Evolutionary conservation across 176 grass and related monocot species (phyloP), one percentile per base, ranked within the genome.

Genomic region (Eleusine indica): DNA sequence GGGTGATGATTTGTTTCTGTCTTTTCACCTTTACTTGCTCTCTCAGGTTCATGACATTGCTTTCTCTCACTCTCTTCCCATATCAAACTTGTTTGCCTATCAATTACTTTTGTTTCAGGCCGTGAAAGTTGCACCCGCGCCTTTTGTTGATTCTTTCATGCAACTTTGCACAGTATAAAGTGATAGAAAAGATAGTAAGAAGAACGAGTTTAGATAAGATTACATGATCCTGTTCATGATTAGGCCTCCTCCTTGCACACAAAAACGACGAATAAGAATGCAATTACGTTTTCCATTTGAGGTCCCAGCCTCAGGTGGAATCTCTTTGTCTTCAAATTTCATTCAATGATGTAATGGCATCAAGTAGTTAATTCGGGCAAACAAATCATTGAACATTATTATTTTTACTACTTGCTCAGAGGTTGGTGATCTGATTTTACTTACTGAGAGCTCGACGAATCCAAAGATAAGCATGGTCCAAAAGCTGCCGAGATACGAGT

Each of bases 401-500:
- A 12, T 9, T 29, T 13, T 11, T 25, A 25, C 25, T 19, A 2
- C 4, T 8, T 43, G 18, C 32, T 68, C 13, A 19, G 4, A 10
- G 25, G 25, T 25, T 25, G 25, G 25, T 1, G 13, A 32, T 54
- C 35, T 14, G 47, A 53, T 40, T 80, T 38, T 8, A 28, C 90
- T 90, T 84, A 97, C 89, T 1, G 91, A 97, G 75, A 96, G 94
- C 81, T 96, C 94, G 18, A 96, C 86, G 73, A 93, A 96, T 49
- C 94, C 91, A 30, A 96, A 93, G 64, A 91, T 91, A 35, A 96
- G 81, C 94, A 96, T 96, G 79, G 94, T 96, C 94, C 94, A 91
- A 80, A 93, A 96, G 84, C 94, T 96, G 51, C 94, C 89, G 14
- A 96, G 84, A 77, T 96, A 96, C 38, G 94, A 96, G 84, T 96